Evolutionary conservation across 2,329 filamentous ascomycete species (phyloP).

Genomic region (Scedosporium apiospermum): DNA sequence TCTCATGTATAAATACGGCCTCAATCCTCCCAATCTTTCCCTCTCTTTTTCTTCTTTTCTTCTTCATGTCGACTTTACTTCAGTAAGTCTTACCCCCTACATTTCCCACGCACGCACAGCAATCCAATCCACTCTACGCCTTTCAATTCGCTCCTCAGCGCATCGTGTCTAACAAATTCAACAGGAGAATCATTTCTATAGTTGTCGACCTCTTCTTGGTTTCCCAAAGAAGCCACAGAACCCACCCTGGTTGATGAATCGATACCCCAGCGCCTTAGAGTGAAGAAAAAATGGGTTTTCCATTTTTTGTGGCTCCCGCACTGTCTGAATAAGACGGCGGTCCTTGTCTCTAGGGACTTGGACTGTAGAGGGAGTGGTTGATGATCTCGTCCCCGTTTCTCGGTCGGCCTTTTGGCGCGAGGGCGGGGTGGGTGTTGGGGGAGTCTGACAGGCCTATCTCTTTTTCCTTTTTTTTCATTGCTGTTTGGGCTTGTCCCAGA

Average conservation of each 20-base stretch:
- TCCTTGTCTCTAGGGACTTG: slow-evolving; percentile 11
- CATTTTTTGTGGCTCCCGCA: slow-evolving; percentile 44
- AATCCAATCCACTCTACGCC: background rate
- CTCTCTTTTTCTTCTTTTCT: slow-evolving; percentile 36
- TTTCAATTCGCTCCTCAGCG: background rate
- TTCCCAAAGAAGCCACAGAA: slow-evolving; percentile 88
- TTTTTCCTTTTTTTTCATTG: slow-evolving; percentile 40
- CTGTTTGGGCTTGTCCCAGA: slow-evolving; percentile 30
- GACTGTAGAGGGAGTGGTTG: slow-evolving; percentile 76
- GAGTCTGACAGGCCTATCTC: slow-evolving; percentile 69
- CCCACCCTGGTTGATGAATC: slow-evolving; percentile 90
- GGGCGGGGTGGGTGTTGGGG: slow-evolving; percentile 73
- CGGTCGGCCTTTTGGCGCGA: slow-evolving; percentile 65
- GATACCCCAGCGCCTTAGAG: slow-evolving; percentile 85
- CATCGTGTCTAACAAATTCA: slow-evolving; percentile 14
- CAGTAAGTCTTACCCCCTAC: slow-evolving; percentile 32
- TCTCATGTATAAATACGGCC: background rate
- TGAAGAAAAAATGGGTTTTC: slow-evolving; percentile 49
- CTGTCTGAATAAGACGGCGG: slow-evolving; percentile 55
- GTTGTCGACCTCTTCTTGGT: slow-evolving; percentile 88
- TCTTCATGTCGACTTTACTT: slow-evolving; percentile 56
- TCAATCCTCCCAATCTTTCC: slow-evolving; percentile 17
- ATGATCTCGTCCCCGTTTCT: slow-evolving; percentile 81
- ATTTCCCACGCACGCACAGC: slow-evolving; percentile 9
- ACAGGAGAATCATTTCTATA: slow-evolving; percentile 94